phyloP scores from a whole-genome alignment of 768 basidiomycete genomes.

The Auricularia cornea region DNA sequence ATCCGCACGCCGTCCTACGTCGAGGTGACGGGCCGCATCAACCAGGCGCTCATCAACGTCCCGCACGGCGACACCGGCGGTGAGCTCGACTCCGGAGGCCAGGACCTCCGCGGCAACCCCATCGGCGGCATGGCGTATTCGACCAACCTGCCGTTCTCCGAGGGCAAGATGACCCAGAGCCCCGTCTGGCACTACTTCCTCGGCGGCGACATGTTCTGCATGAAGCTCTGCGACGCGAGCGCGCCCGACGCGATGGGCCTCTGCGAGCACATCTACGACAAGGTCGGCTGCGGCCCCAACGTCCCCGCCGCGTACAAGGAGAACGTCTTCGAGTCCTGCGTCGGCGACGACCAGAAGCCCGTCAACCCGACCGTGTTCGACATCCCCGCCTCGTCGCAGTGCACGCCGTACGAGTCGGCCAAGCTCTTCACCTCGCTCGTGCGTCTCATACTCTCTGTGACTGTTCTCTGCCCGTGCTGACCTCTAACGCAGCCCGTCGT shows the following conservation, averaged over 20 bases:
- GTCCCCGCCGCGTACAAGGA: slow-evolving; percentile 57
- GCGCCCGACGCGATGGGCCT: slow-evolving; percentile 38
- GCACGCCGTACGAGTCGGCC: slow-evolving; percentile 10
- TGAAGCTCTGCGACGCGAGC: slow-evolving; percentile 62
- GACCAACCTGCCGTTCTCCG: slow-evolving; percentile 38
- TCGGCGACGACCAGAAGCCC: slow-evolving; percentile 50
- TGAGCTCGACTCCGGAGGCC: slow-evolving; percentile 35
- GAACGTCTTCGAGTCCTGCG: slow-evolving; percentile 55
- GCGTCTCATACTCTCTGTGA: too few species aligned
- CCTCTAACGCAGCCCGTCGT: too few species aligned
- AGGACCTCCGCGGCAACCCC: slow-evolving; percentile 25
- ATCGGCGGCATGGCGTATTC: slow-evolving; percentile 46
- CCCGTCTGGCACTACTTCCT: slow-evolving; percentile 67
- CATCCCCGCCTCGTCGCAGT: slow-evolving; percentile 36
- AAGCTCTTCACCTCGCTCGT: too few species aligned
- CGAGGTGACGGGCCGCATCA: slow-evolving; percentile 53
- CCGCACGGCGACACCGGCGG: slow-evolving; percentile 52
- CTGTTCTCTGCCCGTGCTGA: too few species aligned
- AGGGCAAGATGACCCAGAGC: slow-evolving; percentile 23
- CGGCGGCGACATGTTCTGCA: slow-evolving; percentile 54
- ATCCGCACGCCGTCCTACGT: slow-evolving; percentile 51
- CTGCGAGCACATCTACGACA: slow-evolving; percentile 57
- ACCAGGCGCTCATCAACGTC: slow-evolving; percentile 54
- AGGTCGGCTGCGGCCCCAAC: slow-evolving; percentile 63
- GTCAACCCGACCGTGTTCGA: not conserved